Base-by-base conservation (phyloP, 1,284 basidiomycete genomes). In the Acaromyces ingoldii region DNA sequence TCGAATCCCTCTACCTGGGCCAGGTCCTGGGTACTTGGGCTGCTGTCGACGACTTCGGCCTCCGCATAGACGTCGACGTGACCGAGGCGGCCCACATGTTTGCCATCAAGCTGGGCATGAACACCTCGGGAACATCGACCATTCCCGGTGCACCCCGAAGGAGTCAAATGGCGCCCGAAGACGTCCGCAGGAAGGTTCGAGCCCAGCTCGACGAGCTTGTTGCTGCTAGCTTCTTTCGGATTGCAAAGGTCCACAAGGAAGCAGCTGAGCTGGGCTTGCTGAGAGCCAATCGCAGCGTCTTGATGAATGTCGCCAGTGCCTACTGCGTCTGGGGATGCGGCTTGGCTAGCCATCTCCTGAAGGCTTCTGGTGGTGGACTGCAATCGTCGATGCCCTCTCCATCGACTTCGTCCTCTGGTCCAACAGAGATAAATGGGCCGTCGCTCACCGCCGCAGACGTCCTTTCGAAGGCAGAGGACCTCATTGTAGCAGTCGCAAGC, bases 1-100 rank as follows among this genome's bases (percentile, higher is more conserved):
- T 46, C 7, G 44, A 46, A 34, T 15, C 29, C 7, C 26, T 46
- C 11, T 29, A 29, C 11, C 44, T 24, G 22, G 26, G 10, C 5
- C 33, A 48, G 24, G 46, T 48, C 10, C 37, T 48, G 19, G 24
- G 10, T 38, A 15, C 21, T 21, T 48, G 46, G 46, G 26, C 46
- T 36, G 37, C 33, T 33, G 31, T 48, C 17, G 24, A 48, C 10
- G 28, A 33, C 29, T 48, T n/a, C 24, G 29, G 31, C 1, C 33
- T 48, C 3, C 46, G 46, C 11, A 22, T 22, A 21, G 46, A 48
- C 13, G 19, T 33, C 4, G 46, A 48, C 10, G 15, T 48, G 6
- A 3, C 17, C 15, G 46, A 48, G 22, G 46, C 46, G 1, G 33
- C 37, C 15, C 13, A 17, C 24, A 19, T 33, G 4, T 33, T 48